phyloP scores from a whole-genome alignment of 352 stramenopile genomes.

The Phytophthora boehmeriae region DNA sequence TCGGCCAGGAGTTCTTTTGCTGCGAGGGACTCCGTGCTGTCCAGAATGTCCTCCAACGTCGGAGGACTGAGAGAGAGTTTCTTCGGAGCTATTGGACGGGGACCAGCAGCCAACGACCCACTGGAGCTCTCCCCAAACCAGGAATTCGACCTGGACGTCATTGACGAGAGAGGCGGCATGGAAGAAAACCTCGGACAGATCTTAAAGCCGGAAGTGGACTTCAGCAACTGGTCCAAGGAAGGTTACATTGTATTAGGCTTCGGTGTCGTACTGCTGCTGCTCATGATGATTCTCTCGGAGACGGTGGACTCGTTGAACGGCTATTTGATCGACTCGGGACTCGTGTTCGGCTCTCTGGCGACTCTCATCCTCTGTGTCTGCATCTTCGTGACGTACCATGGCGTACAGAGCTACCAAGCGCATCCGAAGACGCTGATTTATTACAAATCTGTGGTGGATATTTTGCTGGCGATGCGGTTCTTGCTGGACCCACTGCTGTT shows the following conservation, averaged over 20 bases:
- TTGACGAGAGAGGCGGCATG: constrained; percentile 74
- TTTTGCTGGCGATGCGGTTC: constrained; percentile 71
- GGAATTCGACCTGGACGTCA: constrained; percentile 79
- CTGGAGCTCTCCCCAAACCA: constrained; percentile 67
- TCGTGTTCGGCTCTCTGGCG: constrained; percentile 78
- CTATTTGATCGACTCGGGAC: constrained; percentile 78
- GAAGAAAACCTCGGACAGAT: constrained; percentile 65
- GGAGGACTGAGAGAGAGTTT: constrained; percentile 63
- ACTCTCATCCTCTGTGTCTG: constrained; percentile 72
- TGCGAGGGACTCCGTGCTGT: constrained; percentile 39
- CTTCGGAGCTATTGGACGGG: constrained; percentile 47
- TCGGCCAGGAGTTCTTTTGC: constrained; percentile 43
- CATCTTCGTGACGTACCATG: constrained; percentile 83
- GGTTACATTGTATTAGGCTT: constrained; percentile 52
- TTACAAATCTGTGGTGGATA: constrained; percentile 84
- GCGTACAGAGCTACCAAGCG: constrained; percentile 73
- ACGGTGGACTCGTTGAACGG: constrained; percentile 70
- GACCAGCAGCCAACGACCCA: constrained; percentile 40
- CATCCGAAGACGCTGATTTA: constrained; percentile 87
- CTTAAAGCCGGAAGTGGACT: constrained; percentile 48
- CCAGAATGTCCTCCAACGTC: constrained; percentile 48
- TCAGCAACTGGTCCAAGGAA: constrained; percentile 54
- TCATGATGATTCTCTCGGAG: constrained; percentile 47
- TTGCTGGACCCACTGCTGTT: constrained; percentile 71
- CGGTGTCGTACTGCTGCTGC: constrained; percentile 46